Percentiles rank a stretch among this genome's conserved stretches.
Conservation (phyloP, 2,329 filamentous ascomycete genomes). For the Epicoccum nigrum region DNA sequence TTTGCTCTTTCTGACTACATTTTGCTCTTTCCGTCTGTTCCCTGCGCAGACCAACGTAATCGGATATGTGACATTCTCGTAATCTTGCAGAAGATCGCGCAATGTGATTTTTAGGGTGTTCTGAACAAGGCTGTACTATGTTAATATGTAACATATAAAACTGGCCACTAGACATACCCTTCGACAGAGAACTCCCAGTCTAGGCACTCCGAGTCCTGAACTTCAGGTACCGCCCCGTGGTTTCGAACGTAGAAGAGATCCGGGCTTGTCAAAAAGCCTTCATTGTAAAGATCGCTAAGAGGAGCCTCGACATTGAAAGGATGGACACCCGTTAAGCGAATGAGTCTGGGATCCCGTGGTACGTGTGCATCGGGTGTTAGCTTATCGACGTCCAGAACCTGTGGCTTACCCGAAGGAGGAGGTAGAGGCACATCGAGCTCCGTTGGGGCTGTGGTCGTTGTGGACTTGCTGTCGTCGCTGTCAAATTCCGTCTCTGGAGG, state of each 20-base stretch:
- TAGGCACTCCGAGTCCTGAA: slow-evolving; percentile 72
- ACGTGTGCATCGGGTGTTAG: slow-evolving; percentile 86
- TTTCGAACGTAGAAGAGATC: slow-evolving; percentile 93
- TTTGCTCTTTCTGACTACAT: slow-evolving; percentile 86
- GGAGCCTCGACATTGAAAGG: slow-evolving; percentile 92
- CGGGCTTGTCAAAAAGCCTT: slow-evolving; percentile 84
- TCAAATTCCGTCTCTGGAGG: slow-evolving; percentile 45
- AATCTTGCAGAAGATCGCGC: slow-evolving; percentile 72
- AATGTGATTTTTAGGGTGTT: slow-evolving; percentile 75
- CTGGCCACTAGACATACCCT: slow-evolving; percentile 54
- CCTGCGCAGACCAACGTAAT: slow-evolving; percentile 91
- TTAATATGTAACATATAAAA: not conserved
- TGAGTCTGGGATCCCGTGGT: slow-evolving; percentile 77
- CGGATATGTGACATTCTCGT: slow-evolving; percentile 82
- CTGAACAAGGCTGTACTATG: slow-evolving; percentile 67
- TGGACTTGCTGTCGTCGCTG: slow-evolving; percentile 34
- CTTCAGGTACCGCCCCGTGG: slow-evolving; percentile 80
- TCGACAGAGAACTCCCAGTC: slow-evolving; percentile 85
- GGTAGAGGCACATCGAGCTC: slow-evolving; percentile 67
- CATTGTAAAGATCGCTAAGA: slow-evolving; percentile 75
- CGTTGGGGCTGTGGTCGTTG: slow-evolving; percentile 18
- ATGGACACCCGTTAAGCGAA: slow-evolving; percentile 85
- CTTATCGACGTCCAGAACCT: slow-evolving; percentile 75
- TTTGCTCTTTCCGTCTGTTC: slow-evolving; percentile 91
- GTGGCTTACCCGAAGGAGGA: slow-evolving; percentile 65